phyloP scores from a whole-genome alignment of 108 stramenopile species.

The Nannochloropsis gaditana region DNA sequence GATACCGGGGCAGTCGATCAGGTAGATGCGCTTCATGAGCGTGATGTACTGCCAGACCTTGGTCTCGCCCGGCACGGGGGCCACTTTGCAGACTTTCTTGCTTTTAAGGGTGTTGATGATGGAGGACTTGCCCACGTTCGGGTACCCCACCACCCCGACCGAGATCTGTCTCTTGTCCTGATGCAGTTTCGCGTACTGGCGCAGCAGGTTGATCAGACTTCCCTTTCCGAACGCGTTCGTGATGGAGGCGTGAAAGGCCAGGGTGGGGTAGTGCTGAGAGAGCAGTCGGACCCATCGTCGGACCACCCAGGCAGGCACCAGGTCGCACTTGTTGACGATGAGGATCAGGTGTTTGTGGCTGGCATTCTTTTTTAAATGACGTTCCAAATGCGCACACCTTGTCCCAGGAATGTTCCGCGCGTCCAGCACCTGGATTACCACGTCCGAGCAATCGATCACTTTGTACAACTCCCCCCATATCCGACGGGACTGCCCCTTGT shows the following conservation, averaged over 20 bases:
- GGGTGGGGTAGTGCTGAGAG: conserved; percentile 78
- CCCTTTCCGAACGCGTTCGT: conserved; percentile 99
- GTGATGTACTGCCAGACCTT: conserved; percentile 99
- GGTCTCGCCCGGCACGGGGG: conserved; percentile 97
- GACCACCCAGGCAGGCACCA: conserved; percentile 92
- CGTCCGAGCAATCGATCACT: conserved; percentile 96
- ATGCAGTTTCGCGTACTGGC: conserved; percentile 93
- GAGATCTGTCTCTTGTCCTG: conserved; percentile 93
- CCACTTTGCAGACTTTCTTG: conserved; percentile 91
- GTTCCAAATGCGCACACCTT: conserved; percentile 75
- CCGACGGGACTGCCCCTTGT: conserved; percentile 94
- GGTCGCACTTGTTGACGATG: conserved; percentile 91
- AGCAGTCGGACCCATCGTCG: conserved; percentile 87
- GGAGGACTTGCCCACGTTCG: conserved; percentile 85
- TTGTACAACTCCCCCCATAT: conserved; percentile 99
- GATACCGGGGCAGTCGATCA: conserved; percentile 98
- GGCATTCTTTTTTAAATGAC: conserved; percentile 83
- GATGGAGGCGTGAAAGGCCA: conserved; percentile 97
- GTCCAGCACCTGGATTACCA: conserved; percentile 95
- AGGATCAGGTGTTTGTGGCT: conserved; percentile 97
- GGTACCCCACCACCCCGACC: conserved; percentile 89
- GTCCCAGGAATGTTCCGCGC: conserved; percentile 97
- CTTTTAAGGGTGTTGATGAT: conserved; percentile 93
- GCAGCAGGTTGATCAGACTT: conserved; percentile 84
- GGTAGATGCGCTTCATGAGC: conserved; percentile 85